Evolutionary conservation across 306 rosid species (phyloP), one percentile per base, ranked within the genome.

Genomic region (Aeschynomene evenia): DNA sequence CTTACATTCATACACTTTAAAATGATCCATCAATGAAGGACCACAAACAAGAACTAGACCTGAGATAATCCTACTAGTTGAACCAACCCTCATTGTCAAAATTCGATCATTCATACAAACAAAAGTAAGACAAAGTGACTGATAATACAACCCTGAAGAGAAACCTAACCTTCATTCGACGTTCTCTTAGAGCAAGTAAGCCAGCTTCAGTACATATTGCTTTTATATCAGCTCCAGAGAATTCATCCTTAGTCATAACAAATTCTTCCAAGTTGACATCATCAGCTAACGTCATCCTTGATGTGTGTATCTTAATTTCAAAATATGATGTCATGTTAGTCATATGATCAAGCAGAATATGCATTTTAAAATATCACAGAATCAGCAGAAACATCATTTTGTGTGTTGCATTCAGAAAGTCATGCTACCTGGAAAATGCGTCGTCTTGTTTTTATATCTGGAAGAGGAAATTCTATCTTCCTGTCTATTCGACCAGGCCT

Each of bases 201-300:
- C 99, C 99, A 74, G 99, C 97, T 83, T 94, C 97, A 36, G 99
- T 94, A 72, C 99, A 94, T 66, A 94, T 94, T 39, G 99, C 99
- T 85, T 91, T 94, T 46, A 94, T 88, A 81, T 94, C 99, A 80
- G 99, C 97, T 72, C 99, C 99, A 34, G 96, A 94, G 62, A 94
- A 94, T 61, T 94, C 99, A 83, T 94, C 99, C 79, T 94, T 94
- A 4, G 99, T 91, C 99, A 94, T 94, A 28, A 94, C 97, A 62
- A 94, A 94, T 80, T 94, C 99, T 76, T 94, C 99, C 33, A 94
- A 73, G 89, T 94, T 94, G 71, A 94, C 99, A 78, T 91, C 99
- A 71, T 94, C 99, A 54, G 99, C 88, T 72, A 94, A 83, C 31
- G 99, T 94, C 99, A 94, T 91, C 83, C 96, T 88, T 14, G 96